Conservation (phyloP, 192 early-diverging fungal genomes). For the Rhizoclosmatium globosum region DNA sequence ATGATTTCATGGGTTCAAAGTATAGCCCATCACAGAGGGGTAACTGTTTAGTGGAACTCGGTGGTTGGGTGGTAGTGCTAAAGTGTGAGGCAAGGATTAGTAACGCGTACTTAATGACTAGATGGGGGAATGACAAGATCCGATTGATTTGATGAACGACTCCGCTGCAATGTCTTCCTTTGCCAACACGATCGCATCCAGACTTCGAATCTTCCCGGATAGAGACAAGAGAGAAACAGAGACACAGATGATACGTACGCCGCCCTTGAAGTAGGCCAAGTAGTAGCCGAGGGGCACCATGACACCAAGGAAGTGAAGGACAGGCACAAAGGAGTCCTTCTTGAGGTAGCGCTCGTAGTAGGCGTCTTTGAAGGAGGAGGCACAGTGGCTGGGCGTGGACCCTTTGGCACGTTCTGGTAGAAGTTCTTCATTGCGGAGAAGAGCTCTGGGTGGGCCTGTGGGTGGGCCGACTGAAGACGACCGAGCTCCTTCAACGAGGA, state of each 20-base stretch:
- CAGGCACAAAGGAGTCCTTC: conserved; percentile 54
- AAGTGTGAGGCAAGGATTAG: not conserved
- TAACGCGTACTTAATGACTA: not conserved
- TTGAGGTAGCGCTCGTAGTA: conserved; percentile 60
- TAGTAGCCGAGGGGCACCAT: conserved; percentile 60
- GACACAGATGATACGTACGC: conserved; percentile 31
- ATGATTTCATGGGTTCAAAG: too few species aligned
- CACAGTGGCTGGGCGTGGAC: conserved; percentile 39
- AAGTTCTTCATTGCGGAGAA: conserved; percentile 60
- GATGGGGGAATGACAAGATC: not conserved
- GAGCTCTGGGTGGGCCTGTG: conserved; percentile 62
- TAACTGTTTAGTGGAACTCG: conserved; percentile 56
- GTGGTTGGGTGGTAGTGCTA: conserved; percentile 60
- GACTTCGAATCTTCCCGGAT: too few species aligned
- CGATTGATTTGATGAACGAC: not conserved
- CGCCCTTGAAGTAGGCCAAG: conserved; percentile 59
- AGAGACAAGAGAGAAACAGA: not conserved
- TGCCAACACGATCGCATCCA: too few species aligned
- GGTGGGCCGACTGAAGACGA: conserved; percentile 50
- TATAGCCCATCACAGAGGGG: not conserved
- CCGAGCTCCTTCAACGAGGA: conserved; percentile 60
- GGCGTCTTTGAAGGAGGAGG: conserved; percentile 46
- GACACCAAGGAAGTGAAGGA: conserved; percentile 60
- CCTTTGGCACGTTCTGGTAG: conserved; percentile 61
- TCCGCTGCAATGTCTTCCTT: too few species aligned